A percentile compares a stretch with the other conserved stretches of the same genome.
phyloP scores from a whole-genome alignment of 495 filamentous ascomycete genomes.

The Aspergillus ellipticus region DNA sequence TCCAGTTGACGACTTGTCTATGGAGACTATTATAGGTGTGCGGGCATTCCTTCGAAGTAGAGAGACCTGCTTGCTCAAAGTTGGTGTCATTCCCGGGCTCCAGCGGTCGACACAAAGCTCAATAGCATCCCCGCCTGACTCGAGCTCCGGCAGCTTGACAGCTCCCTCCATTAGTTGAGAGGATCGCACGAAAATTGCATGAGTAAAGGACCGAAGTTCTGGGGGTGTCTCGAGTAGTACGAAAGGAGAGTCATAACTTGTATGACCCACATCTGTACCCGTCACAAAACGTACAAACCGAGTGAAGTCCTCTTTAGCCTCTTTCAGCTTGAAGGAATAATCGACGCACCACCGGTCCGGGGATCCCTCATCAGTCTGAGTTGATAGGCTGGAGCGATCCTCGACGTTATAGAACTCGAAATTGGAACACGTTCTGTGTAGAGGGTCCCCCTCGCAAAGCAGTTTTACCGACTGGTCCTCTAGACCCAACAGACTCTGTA shows the following conservation, averaged over 20 bases:
- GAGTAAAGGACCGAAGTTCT: conserved; percentile 62
- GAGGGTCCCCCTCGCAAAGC: conserved; percentile 49
- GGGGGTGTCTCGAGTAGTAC: conserved; percentile 65
- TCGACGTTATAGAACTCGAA: conserved; percentile 77
- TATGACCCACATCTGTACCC: conserved; percentile 48
- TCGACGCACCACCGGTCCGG: conserved; percentile 45
- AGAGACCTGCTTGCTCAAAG: conserved; percentile 43
- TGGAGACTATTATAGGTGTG: conserved; percentile 65
- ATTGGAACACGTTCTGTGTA: conserved; percentile 66
- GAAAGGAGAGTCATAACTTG: conserved; percentile 66
- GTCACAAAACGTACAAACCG: conserved; percentile 65
- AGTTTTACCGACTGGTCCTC: conserved; percentile 51
- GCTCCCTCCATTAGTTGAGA: conserved; percentile 53
- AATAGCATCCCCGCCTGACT: conserved; percentile 67
- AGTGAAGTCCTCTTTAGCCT: conserved; percentile 70
- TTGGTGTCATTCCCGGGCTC: conserved; percentile 42
- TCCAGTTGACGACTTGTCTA: conserved; percentile 51
- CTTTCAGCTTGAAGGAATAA: conserved; percentile 66
- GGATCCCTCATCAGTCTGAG: conserved; percentile 26
- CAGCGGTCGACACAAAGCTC: conserved; percentile 69
- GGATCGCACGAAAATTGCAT: conserved; percentile 60
- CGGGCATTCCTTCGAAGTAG: conserved; percentile 54
- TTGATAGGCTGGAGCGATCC: conserved; percentile 30
- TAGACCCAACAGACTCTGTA: conserved; percentile 60
- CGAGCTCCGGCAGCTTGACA: conserved; percentile 58